These are phyloP conservation scores for Colletotrichum camelliae DNA, from an alignment of 2,329 filamentous ascomycete species.

Conservation along the genomic window DNA sequence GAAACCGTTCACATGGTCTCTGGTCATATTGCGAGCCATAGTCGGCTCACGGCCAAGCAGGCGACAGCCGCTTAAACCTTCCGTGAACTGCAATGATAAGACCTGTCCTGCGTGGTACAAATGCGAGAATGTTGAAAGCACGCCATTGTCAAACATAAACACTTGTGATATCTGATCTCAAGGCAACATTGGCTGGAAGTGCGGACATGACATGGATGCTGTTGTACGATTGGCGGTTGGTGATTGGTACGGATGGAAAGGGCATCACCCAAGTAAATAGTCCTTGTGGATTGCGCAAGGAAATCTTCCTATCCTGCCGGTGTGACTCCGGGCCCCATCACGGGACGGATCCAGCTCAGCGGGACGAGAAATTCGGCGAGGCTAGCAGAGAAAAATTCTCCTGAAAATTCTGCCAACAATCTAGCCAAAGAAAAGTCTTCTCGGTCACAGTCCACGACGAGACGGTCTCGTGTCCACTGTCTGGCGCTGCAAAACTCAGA, in stretches of 20 bases:
- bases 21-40: not conserved
- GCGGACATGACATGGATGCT: not conserved
- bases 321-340: not conserved
- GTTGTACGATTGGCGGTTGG: not conserved
- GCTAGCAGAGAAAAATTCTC: not conserved
- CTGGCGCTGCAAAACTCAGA: not conserved
- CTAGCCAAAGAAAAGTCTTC: not conserved
- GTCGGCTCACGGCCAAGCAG: not conserved
- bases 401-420: not conserved
- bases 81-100: not conserved
- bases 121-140: not conserved
- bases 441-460: not conserved
- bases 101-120: not conserved
- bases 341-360: not conserved
- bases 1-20: not conserved
- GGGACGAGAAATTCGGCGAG: not conserved
- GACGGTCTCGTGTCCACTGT: not conserved
- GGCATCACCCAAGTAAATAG: not conserved
- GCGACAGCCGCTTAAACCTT: not conserved
- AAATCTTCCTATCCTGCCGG: not conserved
- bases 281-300: not conserved
- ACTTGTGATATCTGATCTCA: not conserved
- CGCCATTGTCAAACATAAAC: not conserved
- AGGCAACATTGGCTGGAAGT: not conserved
- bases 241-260: conserved; percentile 2